Conservation (phyloP, 257 asterid genomes). For the Striga asiatica region DNA sequence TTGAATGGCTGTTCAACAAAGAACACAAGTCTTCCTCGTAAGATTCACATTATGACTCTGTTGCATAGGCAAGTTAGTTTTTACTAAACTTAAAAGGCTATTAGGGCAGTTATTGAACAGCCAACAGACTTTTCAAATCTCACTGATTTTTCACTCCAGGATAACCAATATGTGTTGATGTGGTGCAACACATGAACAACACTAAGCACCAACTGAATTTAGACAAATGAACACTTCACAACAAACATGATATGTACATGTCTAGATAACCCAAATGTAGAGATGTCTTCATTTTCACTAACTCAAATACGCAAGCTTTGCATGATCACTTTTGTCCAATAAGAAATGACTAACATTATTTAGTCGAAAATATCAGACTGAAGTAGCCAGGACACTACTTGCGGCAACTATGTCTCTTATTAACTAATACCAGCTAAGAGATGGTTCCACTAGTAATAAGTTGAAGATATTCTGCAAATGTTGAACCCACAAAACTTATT, state of each 20-base stretch:
- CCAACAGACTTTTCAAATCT: not conserved
- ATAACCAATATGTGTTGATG: not conserved
- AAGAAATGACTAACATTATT: not conserved
- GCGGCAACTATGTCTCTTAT: not conserved
- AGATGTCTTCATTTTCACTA: not conserved
- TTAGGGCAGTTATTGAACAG: not conserved
- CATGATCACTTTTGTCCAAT: not conserved
- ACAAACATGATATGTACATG: not conserved
- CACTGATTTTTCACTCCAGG: slow-evolving; percentile 7
- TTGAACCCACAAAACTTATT: not conserved
- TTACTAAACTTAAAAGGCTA: not conserved
- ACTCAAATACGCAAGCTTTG: not conserved
- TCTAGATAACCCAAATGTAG: not conserved
- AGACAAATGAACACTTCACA: not conserved
- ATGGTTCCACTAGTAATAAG: slow-evolving; percentile 5
- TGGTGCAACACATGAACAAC: not conserved
- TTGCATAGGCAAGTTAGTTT: not conserved
- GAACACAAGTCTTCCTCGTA: not conserved
- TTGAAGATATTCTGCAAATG: not conserved
- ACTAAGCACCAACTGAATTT: slow-evolving; percentile 5
- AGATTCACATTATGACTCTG: not conserved
- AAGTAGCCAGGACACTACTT: not conserved
- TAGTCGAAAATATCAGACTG: not conserved
- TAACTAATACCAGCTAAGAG: not conserved
- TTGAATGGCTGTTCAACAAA: not conserved